Evolutionary conservation across 495 filamentous ascomycete species (phyloP).

Genomic region (Aspergillus leporis): DNA sequence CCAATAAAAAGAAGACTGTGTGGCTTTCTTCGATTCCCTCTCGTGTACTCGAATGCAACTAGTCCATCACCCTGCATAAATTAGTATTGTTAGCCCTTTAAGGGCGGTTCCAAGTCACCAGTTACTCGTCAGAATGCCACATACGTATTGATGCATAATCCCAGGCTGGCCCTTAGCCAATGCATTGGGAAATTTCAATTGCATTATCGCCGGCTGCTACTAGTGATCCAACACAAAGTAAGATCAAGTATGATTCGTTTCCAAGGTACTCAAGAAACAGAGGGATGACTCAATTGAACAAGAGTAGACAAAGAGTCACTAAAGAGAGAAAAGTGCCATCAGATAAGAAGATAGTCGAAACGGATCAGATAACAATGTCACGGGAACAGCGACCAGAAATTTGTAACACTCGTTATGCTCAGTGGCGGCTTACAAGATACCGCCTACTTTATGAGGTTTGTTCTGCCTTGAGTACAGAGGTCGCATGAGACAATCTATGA

Average conservation of each 20-base stretch:
- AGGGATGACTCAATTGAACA: neutral
- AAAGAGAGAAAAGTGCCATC: neutral
- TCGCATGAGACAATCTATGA: too few relatives aligned
- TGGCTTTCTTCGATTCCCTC: slow-evolving; percentile 30
- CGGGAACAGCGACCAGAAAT: neutral
- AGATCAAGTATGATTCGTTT: neutral
- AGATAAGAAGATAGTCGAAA: neutral
- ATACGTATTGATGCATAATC: slow-evolving; percentile 5
- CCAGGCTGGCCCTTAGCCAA: neutral
- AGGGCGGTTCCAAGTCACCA: neutral
- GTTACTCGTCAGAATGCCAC: neutral
- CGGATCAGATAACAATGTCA: neutral
- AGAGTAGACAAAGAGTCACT: neutral
- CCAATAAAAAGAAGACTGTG: slow-evolving; percentile 80
- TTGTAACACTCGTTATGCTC: too few relatives aligned
- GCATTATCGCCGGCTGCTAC: neutral
- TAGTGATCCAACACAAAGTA: neutral
- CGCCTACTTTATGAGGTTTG: too few relatives aligned
- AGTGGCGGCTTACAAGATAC: too few relatives aligned
- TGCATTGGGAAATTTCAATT: neutral
- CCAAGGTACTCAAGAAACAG: too few relatives aligned
- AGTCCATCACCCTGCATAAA: slow-evolving; percentile 44
- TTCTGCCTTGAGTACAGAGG: too few relatives aligned
- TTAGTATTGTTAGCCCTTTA: neutral
- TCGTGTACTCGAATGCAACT: slow-evolving; percentile 46